Conservation (phyloP, 495 filamentous ascomycete genomes). For the Penicillium atrosanguineum region DNA sequence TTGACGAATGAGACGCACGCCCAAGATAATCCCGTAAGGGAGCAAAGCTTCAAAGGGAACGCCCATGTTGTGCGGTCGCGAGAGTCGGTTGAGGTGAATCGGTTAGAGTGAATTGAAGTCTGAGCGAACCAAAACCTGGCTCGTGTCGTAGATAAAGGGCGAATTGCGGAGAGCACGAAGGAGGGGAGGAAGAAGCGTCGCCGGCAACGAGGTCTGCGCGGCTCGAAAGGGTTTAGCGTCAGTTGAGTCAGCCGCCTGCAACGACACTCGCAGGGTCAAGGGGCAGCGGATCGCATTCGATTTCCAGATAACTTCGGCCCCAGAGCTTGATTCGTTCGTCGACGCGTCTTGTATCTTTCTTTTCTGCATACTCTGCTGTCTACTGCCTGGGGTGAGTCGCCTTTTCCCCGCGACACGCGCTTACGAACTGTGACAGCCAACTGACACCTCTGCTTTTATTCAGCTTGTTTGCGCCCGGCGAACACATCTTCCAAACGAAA, state of each 20-base stretch:
- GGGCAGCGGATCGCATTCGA: conserved; percentile 39
- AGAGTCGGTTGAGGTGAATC: background rate
- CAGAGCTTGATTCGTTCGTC: conserved; percentile 29
- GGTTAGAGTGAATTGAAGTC: conserved; percentile 2
- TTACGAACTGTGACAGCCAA: conserved; percentile 16
- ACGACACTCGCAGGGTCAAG: conserved; percentile 42
- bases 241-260: conserved; percentile 44
- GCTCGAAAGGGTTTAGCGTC: conserved; percentile 41
- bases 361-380: conserved; percentile 7
- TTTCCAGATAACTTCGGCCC: conserved; percentile 28
- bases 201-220: conserved; percentile 23
- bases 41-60: conserved; percentile 94
- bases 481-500: conserved; percentile 3
- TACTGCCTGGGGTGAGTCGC: conserved; percentile 23
- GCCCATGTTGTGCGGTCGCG: conserved; percentile 62
- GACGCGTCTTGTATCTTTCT: conserved; percentile 36
- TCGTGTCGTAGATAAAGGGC: conserved; percentile 5
- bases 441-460: conserved; percentile 18
- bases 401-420: conserved; percentile 22
- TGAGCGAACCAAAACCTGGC: conserved; percentile 7
- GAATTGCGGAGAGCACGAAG: conserved; percentile 16
- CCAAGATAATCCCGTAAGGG: conserved; percentile 88
- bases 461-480: conserved; percentile 21
- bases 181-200: conserved; percentile 20
- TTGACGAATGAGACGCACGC: conserved; percentile 55